Evolutionary conservation across 1,284 basidiomycete species (phyloP), one percentile per base, ranked within the genome.

Genomic region (Austroboletus olivaceoglutinosus): DNA sequence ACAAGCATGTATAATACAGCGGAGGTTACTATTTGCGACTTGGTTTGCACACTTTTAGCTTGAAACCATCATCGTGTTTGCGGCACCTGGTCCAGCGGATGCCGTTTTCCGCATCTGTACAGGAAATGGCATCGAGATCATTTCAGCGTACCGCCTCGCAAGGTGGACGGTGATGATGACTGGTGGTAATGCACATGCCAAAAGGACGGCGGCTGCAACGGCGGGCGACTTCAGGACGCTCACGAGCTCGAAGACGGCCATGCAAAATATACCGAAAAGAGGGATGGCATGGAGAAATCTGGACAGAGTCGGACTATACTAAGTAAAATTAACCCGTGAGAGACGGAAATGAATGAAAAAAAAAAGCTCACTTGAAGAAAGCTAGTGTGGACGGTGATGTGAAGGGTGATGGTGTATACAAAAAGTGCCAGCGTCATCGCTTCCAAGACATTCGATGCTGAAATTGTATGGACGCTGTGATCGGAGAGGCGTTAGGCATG

Each of bases 351-450:
- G 3, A 21, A 41, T 8, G 9, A 5, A n/a, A 21, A 18, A 18
- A 15, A 3, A 22, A 22, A 48, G 8, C 53, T 54, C 48, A 63
- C 68, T 13, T 34, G 57, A 22, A 68, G 50, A 31, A 61, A 54
- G 11, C 46, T 48, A 16, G 36, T 34, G 21, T 56, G 55, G 43
- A 55, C 40, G 15, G 42, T 49, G 34, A 63, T 43, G 25, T 69
- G 61, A 46, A 67, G 59, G 23, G 55, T 69, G 38, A 70, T 56
- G 2, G 65, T 67, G 31, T 70, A 68, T 8, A 67, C 45, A 22
- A 67, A 36, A n/a, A 70, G 62, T 9, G 55, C 58, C 27, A 67
- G 51, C 13, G 65, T 67, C 30, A 50, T 42, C n/a, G 56, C 51
- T 36, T 36, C 53, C 12, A 70, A 41, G 16, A 40, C 42, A 10